phyloP scores from a whole-genome alignment of 345 rosid genomes.

The Gossypium stocksii region DNA sequence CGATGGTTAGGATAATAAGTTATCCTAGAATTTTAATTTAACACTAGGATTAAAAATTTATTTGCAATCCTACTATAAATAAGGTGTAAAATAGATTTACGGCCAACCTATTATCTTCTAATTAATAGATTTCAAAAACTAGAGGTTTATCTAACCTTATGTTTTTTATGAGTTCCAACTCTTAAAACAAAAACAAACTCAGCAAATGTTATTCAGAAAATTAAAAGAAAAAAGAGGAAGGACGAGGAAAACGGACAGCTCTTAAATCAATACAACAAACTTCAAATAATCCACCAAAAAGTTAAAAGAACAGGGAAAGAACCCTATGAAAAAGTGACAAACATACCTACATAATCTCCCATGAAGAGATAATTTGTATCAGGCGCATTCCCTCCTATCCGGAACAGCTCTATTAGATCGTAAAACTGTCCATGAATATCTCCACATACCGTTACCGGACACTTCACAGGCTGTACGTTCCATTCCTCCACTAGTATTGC shows the following conservation, averaged over 20 bases:
- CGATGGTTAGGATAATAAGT: background rate
- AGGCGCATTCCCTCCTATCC: constrained; percentile 93
- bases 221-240: background rate
- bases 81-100: background rate
- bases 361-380: constrained; percentile 97
- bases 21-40: background rate
- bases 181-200: background rate
- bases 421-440: constrained; percentile 99
- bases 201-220: background rate
- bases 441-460: constrained; percentile 98
- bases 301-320: background rate
- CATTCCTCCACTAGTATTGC: constrained; percentile 97
- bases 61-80: background rate
- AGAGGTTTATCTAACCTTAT: background rate
- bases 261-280: background rate
- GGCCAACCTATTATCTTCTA: background rate
- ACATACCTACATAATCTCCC: constrained; percentile 98
- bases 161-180: background rate
- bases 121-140: background rate
- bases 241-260: background rate
- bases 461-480: constrained; percentile 99
- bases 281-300: background rate
- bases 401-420: constrained; percentile 91
- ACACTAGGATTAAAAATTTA: background rate
- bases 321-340: constrained; percentile 6